These are phyloP conservation scores for Penicillium corylophilum DNA, from an alignment of 2,329 filamentous ascomycete genomes.

Conservation along the genomic window DNA sequence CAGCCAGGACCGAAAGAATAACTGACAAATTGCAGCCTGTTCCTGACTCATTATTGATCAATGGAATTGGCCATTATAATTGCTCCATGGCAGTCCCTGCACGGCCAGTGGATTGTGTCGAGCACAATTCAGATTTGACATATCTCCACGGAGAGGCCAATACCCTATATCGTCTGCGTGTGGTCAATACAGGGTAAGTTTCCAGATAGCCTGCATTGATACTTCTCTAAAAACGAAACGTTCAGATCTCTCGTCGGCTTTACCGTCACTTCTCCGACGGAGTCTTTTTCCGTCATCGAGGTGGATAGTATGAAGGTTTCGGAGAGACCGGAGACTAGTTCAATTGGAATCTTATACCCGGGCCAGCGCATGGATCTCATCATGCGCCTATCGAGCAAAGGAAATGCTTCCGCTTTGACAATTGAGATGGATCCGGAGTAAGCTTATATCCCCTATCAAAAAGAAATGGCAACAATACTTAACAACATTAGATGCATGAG, in stretches of 20 bases:
- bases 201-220: neutral
- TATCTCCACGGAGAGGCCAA: conserved; percentile 25
- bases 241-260: neutral
- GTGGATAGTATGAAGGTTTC: conserved; percentile 43
- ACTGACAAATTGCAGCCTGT: conserved; percentile 38
- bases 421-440: conserved; percentile 41
- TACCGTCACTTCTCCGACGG: neutral
- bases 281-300: conserved; percentile 28
- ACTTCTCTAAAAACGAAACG: neutral
- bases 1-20: neutral
- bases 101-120: conserved; percentile 46
- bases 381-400: conserved; percentile 21
- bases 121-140: conserved; percentile 23
- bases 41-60: conserved; percentile 50
- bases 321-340: conserved; percentile 23
- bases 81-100: conserved; percentile 49
- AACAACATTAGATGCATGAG: conserved; percentile 41
- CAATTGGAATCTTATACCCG: conserved; percentile 44
- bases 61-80: conserved; percentile 47
- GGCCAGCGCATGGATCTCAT: conserved; percentile 49
- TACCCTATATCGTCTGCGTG: conserved; percentile 37
- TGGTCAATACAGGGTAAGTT: conserved; percentile 47
- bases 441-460: neutral
- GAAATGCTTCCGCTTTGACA: conserved; percentile 24
- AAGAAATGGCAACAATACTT: neutral